Conservation (phyloP, 805 yeast genomes). For the Kodamaea fukazawae region DNA sequence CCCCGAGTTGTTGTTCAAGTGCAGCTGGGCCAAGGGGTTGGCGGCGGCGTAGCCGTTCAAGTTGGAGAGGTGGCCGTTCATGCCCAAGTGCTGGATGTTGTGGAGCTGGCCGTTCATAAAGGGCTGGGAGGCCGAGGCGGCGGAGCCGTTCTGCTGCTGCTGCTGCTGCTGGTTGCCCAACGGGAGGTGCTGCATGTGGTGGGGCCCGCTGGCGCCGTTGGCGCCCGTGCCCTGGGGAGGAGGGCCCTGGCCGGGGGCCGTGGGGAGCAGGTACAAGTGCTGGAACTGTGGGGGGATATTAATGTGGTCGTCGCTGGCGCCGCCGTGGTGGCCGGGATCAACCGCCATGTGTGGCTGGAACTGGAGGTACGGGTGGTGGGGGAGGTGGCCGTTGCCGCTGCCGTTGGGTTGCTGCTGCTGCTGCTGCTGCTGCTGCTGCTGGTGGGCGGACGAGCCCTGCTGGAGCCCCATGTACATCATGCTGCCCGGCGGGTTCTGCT, state of each 20-base stretch:
- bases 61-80: slow-evolving; percentile 8
- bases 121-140: slow-evolving; percentile 4
- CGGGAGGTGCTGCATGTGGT: slow-evolving; percentile 6
- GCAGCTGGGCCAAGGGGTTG: slow-evolving; percentile 7
- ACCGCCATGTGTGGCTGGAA: slow-evolving; percentile 11
- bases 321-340: slow-evolving; percentile 6
- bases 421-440: slow-evolving; percentile 10
- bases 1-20: slow-evolving; percentile 7
- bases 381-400: slow-evolving; percentile 4
- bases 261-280: slow-evolving; percentile 10
- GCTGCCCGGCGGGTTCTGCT: slow-evolving; percentile 9
- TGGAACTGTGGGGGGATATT: slow-evolving; percentile 10
- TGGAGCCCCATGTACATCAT: slow-evolving; percentile 10
- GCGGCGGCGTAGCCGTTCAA: not conserved
- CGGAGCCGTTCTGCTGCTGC: slow-evolving; percentile 1
- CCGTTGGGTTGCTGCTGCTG: slow-evolving; percentile 9
- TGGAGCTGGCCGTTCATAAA: slow-evolving; percentile 10
- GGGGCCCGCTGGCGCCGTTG: slow-evolving; percentile 3
- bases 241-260: slow-evolving; percentile 6
- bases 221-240: slow-evolving; percentile 5
- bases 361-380: slow-evolving; percentile 12
- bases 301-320: slow-evolving; percentile 7
- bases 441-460: slow-evolving; percentile 2
- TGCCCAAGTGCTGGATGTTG: slow-evolving; percentile 6
- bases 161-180: slow-evolving; percentile 1